Conservation (phyloP, 345 rosid genomes). For the Brassica rapa region DNA sequence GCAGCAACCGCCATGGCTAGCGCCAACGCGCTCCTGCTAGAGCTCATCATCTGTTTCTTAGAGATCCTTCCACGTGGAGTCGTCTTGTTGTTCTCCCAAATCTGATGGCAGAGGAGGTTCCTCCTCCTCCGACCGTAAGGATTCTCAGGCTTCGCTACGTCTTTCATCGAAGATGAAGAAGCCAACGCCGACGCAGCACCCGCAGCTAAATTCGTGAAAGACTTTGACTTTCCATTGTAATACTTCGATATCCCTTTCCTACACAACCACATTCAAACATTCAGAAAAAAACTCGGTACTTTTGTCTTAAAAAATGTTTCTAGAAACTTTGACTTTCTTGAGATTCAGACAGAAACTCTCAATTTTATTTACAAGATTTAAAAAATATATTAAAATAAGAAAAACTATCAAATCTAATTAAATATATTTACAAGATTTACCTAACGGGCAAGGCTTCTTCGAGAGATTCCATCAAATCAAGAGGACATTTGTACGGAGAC, state of each 20-base stretch:
- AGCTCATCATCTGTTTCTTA: slow-evolving; percentile 52
- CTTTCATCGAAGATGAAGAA: slow-evolving; percentile 50
- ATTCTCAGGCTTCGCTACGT: slow-evolving; percentile 76
- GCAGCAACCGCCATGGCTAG: slow-evolving; percentile 67
- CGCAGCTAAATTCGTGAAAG: slow-evolving; percentile 60
- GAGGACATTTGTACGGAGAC: slow-evolving; percentile 55
- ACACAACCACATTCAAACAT: slow-evolving; percentile 28
- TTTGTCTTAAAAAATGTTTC: background rate
- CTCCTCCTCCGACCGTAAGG: slow-evolving; percentile 53
- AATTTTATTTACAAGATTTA: too few species aligned
- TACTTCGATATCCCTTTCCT: slow-evolving; percentile 84
- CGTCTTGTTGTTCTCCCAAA: slow-evolving; percentile 58
- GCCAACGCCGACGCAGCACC: slow-evolving; percentile 54
- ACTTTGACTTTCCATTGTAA: slow-evolving; percentile 84
- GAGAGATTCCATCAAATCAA: slow-evolving; percentile 59
- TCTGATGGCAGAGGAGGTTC: slow-evolving; percentile 56
- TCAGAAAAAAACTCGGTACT: background rate
- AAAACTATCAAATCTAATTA: too few species aligned
- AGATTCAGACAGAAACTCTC: too few species aligned
- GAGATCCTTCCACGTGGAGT: slow-evolving; percentile 55
- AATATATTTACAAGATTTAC: slow-evolving; percentile 26
- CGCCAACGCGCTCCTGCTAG: slow-evolving; percentile 69
- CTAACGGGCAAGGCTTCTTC: slow-evolving; percentile 68
- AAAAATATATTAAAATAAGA: too few species aligned
- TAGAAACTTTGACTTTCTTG: too few species aligned